These are phyloP conservation scores for Globisporangium apiculatum DNA, from an alignment of 352 stramenopile species.

Conservation along the genomic window DNA sequence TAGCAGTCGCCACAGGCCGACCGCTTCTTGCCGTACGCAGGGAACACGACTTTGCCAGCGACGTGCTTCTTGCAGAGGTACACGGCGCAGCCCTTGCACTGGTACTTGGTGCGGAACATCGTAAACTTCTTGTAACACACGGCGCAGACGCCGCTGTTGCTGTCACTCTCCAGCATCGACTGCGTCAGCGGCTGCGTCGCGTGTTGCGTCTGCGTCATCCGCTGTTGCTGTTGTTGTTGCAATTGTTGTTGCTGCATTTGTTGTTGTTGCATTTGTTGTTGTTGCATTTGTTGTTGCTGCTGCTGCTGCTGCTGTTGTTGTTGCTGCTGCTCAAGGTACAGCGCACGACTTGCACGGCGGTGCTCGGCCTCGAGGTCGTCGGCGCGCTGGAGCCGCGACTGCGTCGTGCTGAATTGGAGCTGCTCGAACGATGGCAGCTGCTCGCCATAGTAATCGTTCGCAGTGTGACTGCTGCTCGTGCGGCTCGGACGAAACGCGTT, in stretches of 20 bases:
- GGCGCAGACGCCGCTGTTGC: slow-evolving; percentile 58
- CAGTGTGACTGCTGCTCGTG: not conserved
- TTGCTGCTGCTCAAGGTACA: slow-evolving; percentile 14
- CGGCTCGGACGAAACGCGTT: not conserved
- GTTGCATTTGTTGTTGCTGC: slow-evolving; percentile 17
- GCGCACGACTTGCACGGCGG: slow-evolving; percentile 6
- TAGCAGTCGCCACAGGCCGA: slow-evolving; percentile 76
- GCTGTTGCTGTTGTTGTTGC: not conserved
- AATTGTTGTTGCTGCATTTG: not conserved
- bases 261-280: slow-evolving; percentile 4
- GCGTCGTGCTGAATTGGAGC: slow-evolving; percentile 10
- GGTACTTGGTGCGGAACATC: slow-evolving; percentile 84
- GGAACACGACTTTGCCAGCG: slow-evolving; percentile 58
- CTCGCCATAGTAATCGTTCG: slow-evolving; percentile 8
- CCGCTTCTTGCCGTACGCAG: slow-evolving; percentile 55
- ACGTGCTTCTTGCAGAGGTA: slow-evolving; percentile 79
- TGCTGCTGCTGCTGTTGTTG: slow-evolving; percentile 3
- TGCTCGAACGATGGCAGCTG: slow-evolving; percentile 12
- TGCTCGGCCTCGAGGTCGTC: slow-evolving; percentile 11
- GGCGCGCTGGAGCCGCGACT: slow-evolving; percentile 1
- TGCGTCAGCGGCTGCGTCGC: slow-evolving; percentile 7
- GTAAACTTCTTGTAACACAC: slow-evolving; percentile 85
- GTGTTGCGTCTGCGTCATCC: not conserved
- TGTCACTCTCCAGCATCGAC: slow-evolving; percentile 31
- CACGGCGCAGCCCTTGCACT: slow-evolving; percentile 76